Conservation (phyloP, 2,329 filamentous ascomycete species). For the Colletotrichum eleusines region DNA sequence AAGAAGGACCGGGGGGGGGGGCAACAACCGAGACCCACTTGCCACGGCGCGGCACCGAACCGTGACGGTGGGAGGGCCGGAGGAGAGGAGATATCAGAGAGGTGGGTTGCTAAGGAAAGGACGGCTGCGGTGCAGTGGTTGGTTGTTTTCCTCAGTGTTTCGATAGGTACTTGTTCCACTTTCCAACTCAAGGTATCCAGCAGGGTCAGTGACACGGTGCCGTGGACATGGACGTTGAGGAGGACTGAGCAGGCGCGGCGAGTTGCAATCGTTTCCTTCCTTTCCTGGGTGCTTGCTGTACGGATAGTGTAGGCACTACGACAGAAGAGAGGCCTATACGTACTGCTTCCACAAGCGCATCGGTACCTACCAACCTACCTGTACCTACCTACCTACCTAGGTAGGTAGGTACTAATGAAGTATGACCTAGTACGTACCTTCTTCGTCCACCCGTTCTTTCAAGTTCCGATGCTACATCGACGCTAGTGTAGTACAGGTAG, state of each 20-base stretch:
- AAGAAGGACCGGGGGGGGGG: background rate
- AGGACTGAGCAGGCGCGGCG: background rate
- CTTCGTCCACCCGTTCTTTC: background rate
- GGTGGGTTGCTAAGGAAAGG: constrained; percentile 3
- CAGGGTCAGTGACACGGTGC: background rate
- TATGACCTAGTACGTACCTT: background rate
- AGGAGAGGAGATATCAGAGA: background rate
- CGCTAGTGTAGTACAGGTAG: background rate
- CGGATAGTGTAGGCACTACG: background rate
- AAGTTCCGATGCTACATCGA: background rate
- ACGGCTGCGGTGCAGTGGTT: background rate
- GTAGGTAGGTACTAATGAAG: no score
- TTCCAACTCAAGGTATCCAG: background rate
- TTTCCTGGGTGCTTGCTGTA: background rate
- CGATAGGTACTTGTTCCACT: background rate
- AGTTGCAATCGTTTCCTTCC: background rate
- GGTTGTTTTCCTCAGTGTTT: background rate
- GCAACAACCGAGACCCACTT: constrained; percentile 24
- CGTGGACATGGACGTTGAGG: background rate
- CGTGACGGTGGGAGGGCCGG: constrained; percentile 16
- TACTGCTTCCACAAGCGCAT: background rate
- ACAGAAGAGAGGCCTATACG: background rate
- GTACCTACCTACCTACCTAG: no score
- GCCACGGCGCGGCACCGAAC: constrained; percentile 20
- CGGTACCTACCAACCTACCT: background rate